Percentiles rank a stretch among this genome's conserved stretches.
phyloP scores from a whole-genome alignment of 257 asterid genomes.

The Gynochthodes officinalis region DNA sequence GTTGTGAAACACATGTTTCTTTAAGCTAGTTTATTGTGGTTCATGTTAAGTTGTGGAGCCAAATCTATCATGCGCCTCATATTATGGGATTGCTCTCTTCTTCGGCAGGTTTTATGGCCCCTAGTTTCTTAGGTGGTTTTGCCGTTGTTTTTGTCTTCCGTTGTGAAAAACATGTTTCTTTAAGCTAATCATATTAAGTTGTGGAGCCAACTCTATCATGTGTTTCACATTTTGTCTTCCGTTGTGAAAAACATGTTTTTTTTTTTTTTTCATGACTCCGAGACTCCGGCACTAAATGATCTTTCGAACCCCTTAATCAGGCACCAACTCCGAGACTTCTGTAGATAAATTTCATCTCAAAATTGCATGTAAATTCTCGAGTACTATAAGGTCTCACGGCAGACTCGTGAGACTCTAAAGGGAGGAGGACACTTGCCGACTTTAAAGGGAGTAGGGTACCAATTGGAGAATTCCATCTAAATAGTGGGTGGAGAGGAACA shows the following conservation, averaged over 20 bases:
- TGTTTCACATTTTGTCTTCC: background rate
- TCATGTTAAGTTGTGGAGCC: no score
- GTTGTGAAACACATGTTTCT: background rate
- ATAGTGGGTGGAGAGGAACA: background rate
- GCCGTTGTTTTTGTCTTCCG: background rate
- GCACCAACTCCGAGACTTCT: no score
- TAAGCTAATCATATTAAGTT: no score
- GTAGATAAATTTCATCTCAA: no score
- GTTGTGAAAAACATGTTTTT: background rate
- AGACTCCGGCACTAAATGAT: no score
- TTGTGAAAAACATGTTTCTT: background rate
- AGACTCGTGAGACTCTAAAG: no score
- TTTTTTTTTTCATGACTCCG: no score
- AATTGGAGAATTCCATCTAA: background rate
- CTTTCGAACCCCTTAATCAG: no score
- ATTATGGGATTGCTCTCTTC: background rate
- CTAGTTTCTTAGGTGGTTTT: constrained; percentile 7
- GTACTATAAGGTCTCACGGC: no score
- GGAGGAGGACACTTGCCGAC: no score
- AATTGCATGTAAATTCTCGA: no score
- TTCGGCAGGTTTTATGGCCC: background rate
- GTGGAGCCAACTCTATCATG: background rate
- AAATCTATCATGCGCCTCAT: background rate
- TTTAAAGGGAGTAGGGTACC: background rate
- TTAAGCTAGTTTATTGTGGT: no score